A percentile compares a stretch with the other conserved stretches of the same genome.
phyloP scores from a whole-genome alignment of 2,329 filamentous ascomycete genomes.

The Sphaerulina musiva region DNA sequence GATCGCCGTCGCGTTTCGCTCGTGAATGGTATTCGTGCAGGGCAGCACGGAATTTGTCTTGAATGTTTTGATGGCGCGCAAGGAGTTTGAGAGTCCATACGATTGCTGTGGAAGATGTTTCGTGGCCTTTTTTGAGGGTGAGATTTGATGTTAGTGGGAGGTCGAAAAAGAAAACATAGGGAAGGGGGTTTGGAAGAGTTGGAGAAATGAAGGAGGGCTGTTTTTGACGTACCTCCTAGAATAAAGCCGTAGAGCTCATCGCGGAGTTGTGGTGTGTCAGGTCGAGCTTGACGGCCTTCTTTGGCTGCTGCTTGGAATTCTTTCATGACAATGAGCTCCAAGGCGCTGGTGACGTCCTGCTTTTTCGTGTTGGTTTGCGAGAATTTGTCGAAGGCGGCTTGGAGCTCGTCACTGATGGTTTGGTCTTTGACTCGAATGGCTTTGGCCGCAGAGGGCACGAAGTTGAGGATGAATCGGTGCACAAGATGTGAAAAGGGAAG shows the following conservation, averaged over 20 bases:
- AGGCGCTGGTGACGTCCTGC: conserved; percentile 24
- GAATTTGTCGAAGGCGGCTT: conserved; percentile 27
- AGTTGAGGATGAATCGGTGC: conserved; percentile 21
- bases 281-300: conserved; percentile 22
- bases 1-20: not conserved
- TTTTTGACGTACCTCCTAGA: conserved; percentile 28
- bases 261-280: conserved; percentile 19
- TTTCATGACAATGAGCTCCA: conserved; percentile 33
- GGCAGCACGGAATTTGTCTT: conserved; percentile 22
- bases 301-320: conserved; percentile 30
- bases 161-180: too few relatives aligned
- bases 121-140: conserved; percentile 31
- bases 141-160: too few relatives aligned
- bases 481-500: conserved; percentile 17
- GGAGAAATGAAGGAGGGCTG: not conserved
- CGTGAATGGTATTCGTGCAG: not conserved
- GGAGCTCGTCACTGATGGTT: conserved; percentile 33
- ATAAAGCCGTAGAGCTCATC: conserved; percentile 30
- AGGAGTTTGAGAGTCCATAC: conserved; percentile 38
- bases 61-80: conserved; percentile 29
- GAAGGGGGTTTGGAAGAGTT: not conserved
- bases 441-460: conserved; percentile 6
- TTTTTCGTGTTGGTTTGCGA: conserved; percentile 10
- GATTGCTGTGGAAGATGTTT: conserved; percentile 40
- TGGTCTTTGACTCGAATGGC: conserved; percentile 25